Evolutionary conservation across 1,139 yeast species (phyloP).

Genomic region (Yamadazyma pseudoaaseri): DNA sequence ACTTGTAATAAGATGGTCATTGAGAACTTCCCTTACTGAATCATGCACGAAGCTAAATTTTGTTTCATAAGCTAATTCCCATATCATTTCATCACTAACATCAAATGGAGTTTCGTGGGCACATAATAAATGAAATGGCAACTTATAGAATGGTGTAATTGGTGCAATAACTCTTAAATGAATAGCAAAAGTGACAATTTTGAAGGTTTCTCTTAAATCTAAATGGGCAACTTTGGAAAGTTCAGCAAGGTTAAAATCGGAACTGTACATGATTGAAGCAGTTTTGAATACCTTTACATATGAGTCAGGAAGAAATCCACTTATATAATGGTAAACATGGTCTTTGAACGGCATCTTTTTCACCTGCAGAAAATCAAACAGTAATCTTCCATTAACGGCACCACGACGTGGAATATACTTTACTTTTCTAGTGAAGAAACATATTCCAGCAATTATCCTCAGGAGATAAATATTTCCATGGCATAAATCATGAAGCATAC

Average conservation of each 20-base stretch:
- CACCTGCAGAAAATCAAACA: conserved; percentile 8
- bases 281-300: conserved; percentile 29
- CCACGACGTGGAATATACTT: conserved; percentile 10
- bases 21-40: conserved; percentile 26
- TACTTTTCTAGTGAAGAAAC: conserved; percentile 11
- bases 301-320: conserved; percentile 16
- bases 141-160: conserved; percentile 44
- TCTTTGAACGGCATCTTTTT: conserved; percentile 10
- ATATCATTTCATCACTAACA: conserved; percentile 32
- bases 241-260: conserved; percentile 44
- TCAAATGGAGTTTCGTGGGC: conserved; percentile 35
- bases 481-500: conserved; percentile 7
- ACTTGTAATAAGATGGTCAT: conserved; percentile 23
- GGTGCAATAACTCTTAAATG: conserved; percentile 37
- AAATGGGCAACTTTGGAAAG: conserved; percentile 38
- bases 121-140: conserved; percentile 41
- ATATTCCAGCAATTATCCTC: conserved; percentile 11
- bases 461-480: conserved; percentile 18
- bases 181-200: conserved; percentile 33
- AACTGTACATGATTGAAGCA: conserved; percentile 46
- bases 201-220: conserved; percentile 24
- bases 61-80: conserved; percentile 35
- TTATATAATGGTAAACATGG: conserved; percentile 14
- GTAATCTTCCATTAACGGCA: conserved; percentile 13
- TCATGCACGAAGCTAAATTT: conserved; percentile 38